Base-by-base conservation (phyloP, 768 basidiomycete genomes). In the Ramaria rubella region DNA sequence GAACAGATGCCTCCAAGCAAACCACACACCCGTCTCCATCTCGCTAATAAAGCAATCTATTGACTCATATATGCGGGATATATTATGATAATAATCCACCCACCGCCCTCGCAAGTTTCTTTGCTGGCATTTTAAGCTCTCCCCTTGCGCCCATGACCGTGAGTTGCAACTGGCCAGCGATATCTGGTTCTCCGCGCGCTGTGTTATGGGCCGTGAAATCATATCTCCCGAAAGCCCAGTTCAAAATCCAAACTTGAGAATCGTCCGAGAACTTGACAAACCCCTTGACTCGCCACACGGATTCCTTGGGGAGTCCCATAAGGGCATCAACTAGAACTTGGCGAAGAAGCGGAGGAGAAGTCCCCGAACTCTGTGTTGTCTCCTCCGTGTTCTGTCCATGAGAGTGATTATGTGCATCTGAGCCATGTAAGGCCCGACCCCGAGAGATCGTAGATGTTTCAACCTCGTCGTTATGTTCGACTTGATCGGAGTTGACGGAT, bases 141-240 rank as follows among this genome's bases (percentile, higher is more conserved):
- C 91, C 92, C 43, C 85, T 75, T 66, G 89, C 87, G 8, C 94
- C 94, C 94, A 97, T 97, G 27, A 89, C 78, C n/a, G 92, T 95
- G 67, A 95, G 61, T 54, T 77, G 74, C 23, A 92, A 64, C 5
- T 62, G 61, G 27, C 75, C 72, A 4, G 69, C 75, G 11, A 62
- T 66, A 1, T 64, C 65, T 33, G 55, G 27, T 31, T 27, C 38
- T 21, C n/a, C 67, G 49, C 33, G 63, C 26, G 46, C 36, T 46
- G 61, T 49, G 31, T 59, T 62, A 29, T 26, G 9, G 30, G 68
- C 73, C 11, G 83, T 77, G 38, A 86, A 70, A 26, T 93, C 90
- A 66, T 80, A 85, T 38, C 94, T 80, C 14, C 90, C 90, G 71
- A 96, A 97, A 6, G 94, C 93, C 91, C 92, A 97, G 66, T 97